Percentiles rank a stretch among this genome's conserved stretches.
Evolutionary conservation across 78 protist genomes (phyloP).

Genomic region (Goniomonas avonlea): DNA sequence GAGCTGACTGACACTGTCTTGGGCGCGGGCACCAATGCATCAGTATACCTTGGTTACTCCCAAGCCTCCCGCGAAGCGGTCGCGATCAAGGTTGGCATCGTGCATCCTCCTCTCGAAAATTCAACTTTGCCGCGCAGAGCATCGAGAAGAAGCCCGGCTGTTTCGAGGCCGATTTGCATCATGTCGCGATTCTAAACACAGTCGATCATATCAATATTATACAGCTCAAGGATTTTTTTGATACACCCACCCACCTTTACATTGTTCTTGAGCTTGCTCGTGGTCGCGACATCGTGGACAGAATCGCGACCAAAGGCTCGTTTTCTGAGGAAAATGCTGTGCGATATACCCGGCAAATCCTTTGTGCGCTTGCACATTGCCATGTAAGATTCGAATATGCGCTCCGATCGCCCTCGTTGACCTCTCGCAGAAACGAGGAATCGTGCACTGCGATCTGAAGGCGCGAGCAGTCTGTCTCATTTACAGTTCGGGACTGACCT

Average conservation of each 20-base stretch:
- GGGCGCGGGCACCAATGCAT: too few relatives aligned
- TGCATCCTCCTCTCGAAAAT: too few relatives aligned
- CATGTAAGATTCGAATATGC: neutral
- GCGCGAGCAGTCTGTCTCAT: too few relatives aligned
- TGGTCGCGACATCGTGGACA: slow-evolving; percentile 4
- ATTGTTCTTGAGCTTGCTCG: neutral
- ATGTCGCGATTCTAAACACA: too few relatives aligned
- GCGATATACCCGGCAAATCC: slow-evolving; percentile 11
- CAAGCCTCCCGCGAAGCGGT: too few relatives aligned
- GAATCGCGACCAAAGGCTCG: neutral
- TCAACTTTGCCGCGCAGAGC: too few relatives aligned
- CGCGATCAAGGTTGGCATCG: too few relatives aligned
- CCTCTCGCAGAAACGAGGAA: slow-evolving; percentile 7
- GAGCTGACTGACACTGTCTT: too few relatives aligned
- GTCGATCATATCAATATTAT: slow-evolving; percentile 15
- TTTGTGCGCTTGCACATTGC: neutral
- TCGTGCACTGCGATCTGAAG: slow-evolving; percentile 15
- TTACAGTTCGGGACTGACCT: too few relatives aligned
- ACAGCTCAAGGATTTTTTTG: slow-evolving; percentile 13
- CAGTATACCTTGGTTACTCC: too few relatives aligned
- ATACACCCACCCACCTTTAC: neutral
- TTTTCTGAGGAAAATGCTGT: slow-evolving; percentile 4
- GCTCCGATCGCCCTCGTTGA: neutral
- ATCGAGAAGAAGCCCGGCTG: too few relatives aligned
- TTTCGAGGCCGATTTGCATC: too few relatives aligned